Base-by-base conservation (phyloP, 768 basidiomycete genomes). In the Cystofilobasidium ferigula region DNA sequence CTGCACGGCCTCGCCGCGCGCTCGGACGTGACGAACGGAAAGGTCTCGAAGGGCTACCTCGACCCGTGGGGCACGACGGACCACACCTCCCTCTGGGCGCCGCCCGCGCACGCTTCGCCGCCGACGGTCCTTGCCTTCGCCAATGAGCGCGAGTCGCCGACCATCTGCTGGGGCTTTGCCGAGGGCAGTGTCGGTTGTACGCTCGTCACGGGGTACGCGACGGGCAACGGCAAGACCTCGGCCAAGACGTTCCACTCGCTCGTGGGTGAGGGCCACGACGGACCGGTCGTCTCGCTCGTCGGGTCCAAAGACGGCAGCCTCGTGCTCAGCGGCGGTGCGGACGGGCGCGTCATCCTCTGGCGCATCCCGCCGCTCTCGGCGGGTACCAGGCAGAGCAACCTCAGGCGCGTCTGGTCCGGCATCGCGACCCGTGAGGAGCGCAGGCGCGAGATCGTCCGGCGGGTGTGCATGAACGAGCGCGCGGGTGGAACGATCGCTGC, bases 11-110 rank as follows among this genome's bases (percentile, higher is more conserved):
- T 67, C 22, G 60, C 58, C 28, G 54, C 60, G 32, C 48, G 20
- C 18, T 54, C 48, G 16, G 65, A 67, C 22, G 53, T 60, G 8
- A 28, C 42, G 6, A 67, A 59, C 12, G 65, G 65, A 28, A 61
- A 56, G 32, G 60, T 67, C 65, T 51, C 60, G 35, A 67, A 67
- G 43, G 65, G 65, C 10, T 67, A 67, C 59, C 53, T 67, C 2
- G 63, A 64, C 45, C 53, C 65, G 2, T 45, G 51, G 26, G 58
- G 58, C n/a, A 30, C 38, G 58, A 60, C 38, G 20, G 58, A 54
- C 30, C 51, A 54, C 30, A 54, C 51, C 8, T 54, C 51, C 10
- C 51, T 54, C 6, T 54, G 51, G 51, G 12, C 26, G 7, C 51
- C 51, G 30, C 51, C 51, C 2, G 51, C 51, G 4, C 26, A 54